Base-by-base conservation (phyloP, 164 flowering plant genomes). In the Macadamia tetraphylla region DNA sequence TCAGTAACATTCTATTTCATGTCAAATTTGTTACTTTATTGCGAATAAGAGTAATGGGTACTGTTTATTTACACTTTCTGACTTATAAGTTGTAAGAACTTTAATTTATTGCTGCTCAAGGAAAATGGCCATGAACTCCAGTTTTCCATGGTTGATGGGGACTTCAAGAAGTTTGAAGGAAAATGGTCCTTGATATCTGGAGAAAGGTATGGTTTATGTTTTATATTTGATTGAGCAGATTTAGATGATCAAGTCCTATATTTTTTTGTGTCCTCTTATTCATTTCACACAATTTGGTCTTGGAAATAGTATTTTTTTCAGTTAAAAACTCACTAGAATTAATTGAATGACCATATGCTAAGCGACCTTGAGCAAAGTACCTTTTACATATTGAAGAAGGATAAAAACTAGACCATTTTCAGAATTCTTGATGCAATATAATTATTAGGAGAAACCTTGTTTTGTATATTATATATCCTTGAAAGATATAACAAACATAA, bases 101-200 rank as follows among this genome's bases (percentile, higher is more conserved):
- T 23, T 61, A 14, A 57, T 4, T 61, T 14, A 63, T 42, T 67
- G 56, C 17, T 73, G 74, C 18, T 73, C 68, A 75, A 94, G 97
- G 80, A 71, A 60, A 77, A 70, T 77, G 85, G 84, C 58, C 85
- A 83, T 40, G 96, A 94, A 65, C 93, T 91, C 64, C 91, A 77
- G 59, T 94, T 94, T 74, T 89, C 90, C 62, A 87, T 91, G 98
- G 97, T 94, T 68, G 98, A 89, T 77, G 98, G 98, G 43, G 98
- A 94, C 81, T 94, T 91, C 70, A 94, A 91, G 83, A 94, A 91
- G 82, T 94, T 91, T 75, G 96, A 94, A 74, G 98, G 97, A 59
- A 94, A 87, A 75, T 94, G 97, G 98, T 83, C 86, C 14, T 59
- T 91, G 35, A 90, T 83, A 77, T 76, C 87, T 63, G 85, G 81